Conservation (phyloP, 257 asterid genomes). For the Lantana camara region DNA sequence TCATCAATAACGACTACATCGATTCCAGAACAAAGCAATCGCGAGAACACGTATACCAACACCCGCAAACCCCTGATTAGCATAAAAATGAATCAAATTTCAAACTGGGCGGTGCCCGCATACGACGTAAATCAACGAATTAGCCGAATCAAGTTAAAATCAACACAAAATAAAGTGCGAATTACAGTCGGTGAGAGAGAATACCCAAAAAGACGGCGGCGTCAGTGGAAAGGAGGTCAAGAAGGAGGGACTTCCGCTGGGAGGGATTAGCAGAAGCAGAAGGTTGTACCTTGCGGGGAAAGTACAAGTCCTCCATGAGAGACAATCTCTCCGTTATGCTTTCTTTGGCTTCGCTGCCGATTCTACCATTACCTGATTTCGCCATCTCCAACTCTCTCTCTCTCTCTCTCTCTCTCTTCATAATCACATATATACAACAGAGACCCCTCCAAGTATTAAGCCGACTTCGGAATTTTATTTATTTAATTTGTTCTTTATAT, state of each 20-base stretch:
- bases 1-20: neutral
- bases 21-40: neutral
- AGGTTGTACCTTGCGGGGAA: conserved; percentile 80
- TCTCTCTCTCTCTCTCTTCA: neutral
- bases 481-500: too few species aligned
- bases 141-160: neutral
- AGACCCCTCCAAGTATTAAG: too few species aligned
- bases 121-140: neutral
- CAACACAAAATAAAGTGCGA: neutral
- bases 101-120: neutral
- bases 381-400: conserved; percentile 29
- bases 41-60: neutral
- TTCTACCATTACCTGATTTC: conserved; percentile 25
- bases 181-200: neutral
- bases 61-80: neutral
- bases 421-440: neutral
- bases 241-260: conserved; percentile 72
- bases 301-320: conserved; percentile 75
- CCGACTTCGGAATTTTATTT: too few species aligned
- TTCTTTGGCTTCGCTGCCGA: conserved; percentile 59
- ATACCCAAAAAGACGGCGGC: conserved; percentile 87
- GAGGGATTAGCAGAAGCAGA: conserved; percentile 61
- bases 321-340: conserved; percentile 67
- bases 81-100: neutral
- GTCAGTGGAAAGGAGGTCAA: conserved; percentile 76